Conservation (phyloP, 306 rosid genomes). For the Clitoria ternatea region DNA sequence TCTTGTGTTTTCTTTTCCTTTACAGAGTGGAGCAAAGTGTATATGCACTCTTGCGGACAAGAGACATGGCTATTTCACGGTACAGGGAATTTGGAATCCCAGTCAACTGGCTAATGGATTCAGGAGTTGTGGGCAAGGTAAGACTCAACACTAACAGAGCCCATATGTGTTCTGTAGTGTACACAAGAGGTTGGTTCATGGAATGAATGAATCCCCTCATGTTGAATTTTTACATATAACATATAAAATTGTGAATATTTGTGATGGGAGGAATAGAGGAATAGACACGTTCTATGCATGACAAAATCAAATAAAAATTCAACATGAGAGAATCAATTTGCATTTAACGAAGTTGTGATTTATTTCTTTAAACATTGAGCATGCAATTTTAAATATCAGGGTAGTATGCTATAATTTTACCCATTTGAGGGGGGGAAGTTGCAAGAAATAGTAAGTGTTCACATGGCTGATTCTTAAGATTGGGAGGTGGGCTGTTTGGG, state of each 20-base stretch:
- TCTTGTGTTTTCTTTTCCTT: constrained; percentile 2
- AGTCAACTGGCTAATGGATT: constrained; percentile 79
- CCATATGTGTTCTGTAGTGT: not conserved
- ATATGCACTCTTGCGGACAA: constrained; percentile 81
- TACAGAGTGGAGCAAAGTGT: constrained; percentile 91
- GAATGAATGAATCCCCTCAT: too few species aligned
- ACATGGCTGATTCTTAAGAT: too few species aligned
- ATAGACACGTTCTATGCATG: too few species aligned
- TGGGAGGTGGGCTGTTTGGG: too few species aligned
- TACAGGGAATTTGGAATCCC: constrained; percentile 94
- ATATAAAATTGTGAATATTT: too few species aligned
- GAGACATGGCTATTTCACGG: constrained; percentile 95
- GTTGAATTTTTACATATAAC: too few species aligned
- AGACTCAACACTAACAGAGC: not conserved
- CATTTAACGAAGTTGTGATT: not conserved
- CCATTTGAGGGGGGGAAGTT: not conserved
- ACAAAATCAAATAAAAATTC: too few species aligned
- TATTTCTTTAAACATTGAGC: not conserved
- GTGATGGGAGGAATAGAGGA: too few species aligned
- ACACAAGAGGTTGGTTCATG: not conserved
- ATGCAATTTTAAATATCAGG: not conserved
- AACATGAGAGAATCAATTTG: too few species aligned
- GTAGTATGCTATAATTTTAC: not conserved
- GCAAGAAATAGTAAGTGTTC: not conserved
- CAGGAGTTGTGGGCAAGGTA: constrained; percentile 99